These are phyloP conservation scores for Arachis hypogaea DNA, from an alignment of 306 rosid species.

Conservation along the genomic window DNA sequence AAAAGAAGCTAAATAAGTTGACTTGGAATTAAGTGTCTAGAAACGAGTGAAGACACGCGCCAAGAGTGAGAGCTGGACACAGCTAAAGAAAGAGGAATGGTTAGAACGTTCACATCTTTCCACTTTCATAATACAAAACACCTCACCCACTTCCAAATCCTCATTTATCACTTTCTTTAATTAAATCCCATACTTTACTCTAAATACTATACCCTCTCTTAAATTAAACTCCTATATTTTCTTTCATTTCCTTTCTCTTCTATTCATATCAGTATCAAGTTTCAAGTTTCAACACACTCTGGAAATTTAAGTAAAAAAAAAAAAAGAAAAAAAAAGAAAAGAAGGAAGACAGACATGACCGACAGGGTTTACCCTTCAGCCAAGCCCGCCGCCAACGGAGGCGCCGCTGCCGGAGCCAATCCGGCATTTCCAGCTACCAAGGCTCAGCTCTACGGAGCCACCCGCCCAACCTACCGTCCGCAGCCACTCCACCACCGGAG, in stretches of 20 bases:
- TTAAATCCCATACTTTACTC: neutral
- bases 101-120: slow-evolving; percentile 48
- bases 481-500: slow-evolving; percentile 62
- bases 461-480: slow-evolving; percentile 80
- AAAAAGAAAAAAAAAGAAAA: neutral
- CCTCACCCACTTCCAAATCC: neutral
- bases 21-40: too few relatives aligned
- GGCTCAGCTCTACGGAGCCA: slow-evolving; percentile 77
- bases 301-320: too few relatives aligned
- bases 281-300: too few relatives aligned
- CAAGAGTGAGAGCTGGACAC: slow-evolving; percentile 24
- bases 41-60: slow-evolving; percentile 37
- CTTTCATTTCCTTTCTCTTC: too few relatives aligned
- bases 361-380: slow-evolving; percentile 74
- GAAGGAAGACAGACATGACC: slow-evolving; percentile 47
- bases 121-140: neutral
- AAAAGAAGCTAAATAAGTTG: too few relatives aligned
- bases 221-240: neutral
- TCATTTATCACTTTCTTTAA: neutral
- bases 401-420: slow-evolving; percentile 26
- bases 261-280: too few relatives aligned
- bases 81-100: slow-evolving; percentile 36
- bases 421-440: slow-evolving; percentile 70
- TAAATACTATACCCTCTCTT: neutral
- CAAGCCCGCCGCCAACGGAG: slow-evolving; percentile 45